Conservation (phyloP, 805 yeast species). For the Candida ulmi region DNA sequence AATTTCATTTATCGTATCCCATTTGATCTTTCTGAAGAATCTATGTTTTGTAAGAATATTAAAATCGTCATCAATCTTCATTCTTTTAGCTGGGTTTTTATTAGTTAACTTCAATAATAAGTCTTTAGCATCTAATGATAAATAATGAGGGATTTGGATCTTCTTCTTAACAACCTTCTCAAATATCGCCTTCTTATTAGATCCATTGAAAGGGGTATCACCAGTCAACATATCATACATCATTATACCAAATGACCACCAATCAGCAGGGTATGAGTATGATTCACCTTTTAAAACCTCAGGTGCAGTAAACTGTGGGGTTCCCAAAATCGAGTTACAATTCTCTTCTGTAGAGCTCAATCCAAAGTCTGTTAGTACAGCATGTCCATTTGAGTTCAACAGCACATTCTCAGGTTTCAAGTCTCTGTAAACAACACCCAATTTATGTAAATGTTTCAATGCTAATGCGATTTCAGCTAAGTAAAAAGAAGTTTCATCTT, state of each 20-base stretch:
- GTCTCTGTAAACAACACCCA: slow-evolving; percentile 84
- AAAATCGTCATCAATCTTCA: slow-evolving; percentile 45
- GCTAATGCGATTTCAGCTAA: slow-evolving; percentile 80
- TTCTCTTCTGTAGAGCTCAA: slow-evolving; percentile 40
- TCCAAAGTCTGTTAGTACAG: slow-evolving; percentile 84
- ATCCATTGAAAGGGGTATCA: slow-evolving; percentile 79
- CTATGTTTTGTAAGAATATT: slow-evolving; percentile 50
- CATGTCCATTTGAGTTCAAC: slow-evolving; percentile 70
- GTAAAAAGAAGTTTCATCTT: slow-evolving; percentile 68
- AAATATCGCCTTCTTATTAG: slow-evolving; percentile 59
- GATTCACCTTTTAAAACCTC: slow-evolving; percentile 77
- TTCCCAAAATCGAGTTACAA: slow-evolving; percentile 35
- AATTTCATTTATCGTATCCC: slow-evolving; percentile 45
- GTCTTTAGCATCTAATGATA: slow-evolving; percentile 74
- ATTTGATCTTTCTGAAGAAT: slow-evolving; percentile 70
- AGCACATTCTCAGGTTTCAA: slow-evolving; percentile 88
- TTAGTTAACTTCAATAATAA: slow-evolving; percentile 58
- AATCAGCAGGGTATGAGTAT: slow-evolving; percentile 77
- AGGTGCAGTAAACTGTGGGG: slow-evolving; percentile 65
- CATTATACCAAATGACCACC: slow-evolving; percentile 90
- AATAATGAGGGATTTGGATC: slow-evolving; percentile 58
- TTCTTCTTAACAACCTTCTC: slow-evolving; percentile 63
- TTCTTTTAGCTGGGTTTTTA: slow-evolving; percentile 61
- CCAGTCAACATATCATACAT: slow-evolving; percentile 76
- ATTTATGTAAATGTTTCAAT: slow-evolving; percentile 63